Conservation (phyloP, 345 rosid species). For the Citrus hindsii region DNA sequence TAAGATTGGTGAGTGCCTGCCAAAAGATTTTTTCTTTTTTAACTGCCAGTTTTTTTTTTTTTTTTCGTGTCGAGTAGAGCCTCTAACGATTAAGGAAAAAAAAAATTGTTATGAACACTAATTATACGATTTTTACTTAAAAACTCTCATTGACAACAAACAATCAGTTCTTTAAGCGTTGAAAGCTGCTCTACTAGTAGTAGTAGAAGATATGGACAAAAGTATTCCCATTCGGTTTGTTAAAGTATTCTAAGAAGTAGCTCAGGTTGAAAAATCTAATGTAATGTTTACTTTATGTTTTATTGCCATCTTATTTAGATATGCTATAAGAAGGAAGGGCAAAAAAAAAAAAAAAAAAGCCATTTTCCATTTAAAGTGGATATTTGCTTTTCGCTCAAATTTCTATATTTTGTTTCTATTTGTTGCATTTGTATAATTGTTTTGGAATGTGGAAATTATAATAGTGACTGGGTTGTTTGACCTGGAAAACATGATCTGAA, state of each 20-base stretch:
- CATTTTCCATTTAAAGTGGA: background rate
- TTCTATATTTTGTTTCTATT: background rate
- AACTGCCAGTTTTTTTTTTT: too few relatives aligned
- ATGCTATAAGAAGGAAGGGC: too few relatives aligned
- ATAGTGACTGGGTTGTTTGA: background rate
- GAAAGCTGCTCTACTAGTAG: too few relatives aligned
- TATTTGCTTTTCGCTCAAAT: background rate
- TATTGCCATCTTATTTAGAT: background rate
- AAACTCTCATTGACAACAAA: too few relatives aligned
- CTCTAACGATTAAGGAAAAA: too few relatives aligned
- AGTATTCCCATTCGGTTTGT: background rate
- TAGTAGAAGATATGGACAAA: background rate
- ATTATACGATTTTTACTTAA: too few relatives aligned
- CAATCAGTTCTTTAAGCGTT: too few relatives aligned
- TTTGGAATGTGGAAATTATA: background rate
- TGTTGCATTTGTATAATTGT: background rate
- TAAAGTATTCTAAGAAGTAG: background rate
- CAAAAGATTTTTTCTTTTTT: background rate
- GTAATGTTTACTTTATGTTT: background rate
- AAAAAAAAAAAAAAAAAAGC: background rate
- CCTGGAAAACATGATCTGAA: background rate
- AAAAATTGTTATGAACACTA: too few relatives aligned
- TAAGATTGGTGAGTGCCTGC: background rate
- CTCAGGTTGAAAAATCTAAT: background rate
- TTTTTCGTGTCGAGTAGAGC: too few relatives aligned